Conservation (phyloP, 805 yeast species). For the Suhomyces emberorum region DNA sequence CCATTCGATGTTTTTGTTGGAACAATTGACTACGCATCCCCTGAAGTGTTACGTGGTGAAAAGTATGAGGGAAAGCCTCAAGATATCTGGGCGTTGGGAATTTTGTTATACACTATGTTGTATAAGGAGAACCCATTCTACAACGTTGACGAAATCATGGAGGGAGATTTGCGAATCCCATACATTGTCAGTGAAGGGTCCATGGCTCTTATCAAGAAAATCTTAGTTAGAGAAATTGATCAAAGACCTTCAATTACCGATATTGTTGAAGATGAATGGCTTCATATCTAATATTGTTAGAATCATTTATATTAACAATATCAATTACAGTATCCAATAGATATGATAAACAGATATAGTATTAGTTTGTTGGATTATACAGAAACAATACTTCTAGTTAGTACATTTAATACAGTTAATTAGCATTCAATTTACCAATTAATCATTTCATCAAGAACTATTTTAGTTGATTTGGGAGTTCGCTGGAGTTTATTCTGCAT, state of each 20-base stretch:
- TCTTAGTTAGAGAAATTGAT: conserved; percentile 64
- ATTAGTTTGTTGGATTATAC: no score
- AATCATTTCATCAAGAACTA: no score
- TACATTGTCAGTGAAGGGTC: conserved; percentile 60
- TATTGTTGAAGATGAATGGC: conserved; percentile 71
- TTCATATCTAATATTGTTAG: no score
- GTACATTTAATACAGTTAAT: no score
- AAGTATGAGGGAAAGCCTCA: conserved; percentile 92
- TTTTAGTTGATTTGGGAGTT: no score
- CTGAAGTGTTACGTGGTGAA: conserved; percentile 87
- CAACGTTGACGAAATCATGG: conserved; percentile 93
- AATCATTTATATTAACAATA: no score
- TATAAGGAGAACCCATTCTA: conserved; percentile 95
- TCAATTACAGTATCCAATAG: no score
- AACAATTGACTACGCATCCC: conserved; percentile 96
- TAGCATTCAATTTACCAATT: no score
- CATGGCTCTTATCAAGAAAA: conserved; percentile 55
- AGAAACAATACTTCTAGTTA: no score
- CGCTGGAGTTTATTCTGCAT: no score
- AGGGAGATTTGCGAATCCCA: conserved; percentile 78
- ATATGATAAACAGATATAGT: no score
- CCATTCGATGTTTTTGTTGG: conserved; percentile 98
- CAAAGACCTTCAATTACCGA: conserved; percentile 73
- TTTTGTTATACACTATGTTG: conserved; percentile 80
- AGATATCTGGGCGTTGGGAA: conserved; percentile 97